Evolutionary conservation across 495 filamentous ascomycete genomes (phyloP).

Genomic region (Xylaria flabelliformis): DNA sequence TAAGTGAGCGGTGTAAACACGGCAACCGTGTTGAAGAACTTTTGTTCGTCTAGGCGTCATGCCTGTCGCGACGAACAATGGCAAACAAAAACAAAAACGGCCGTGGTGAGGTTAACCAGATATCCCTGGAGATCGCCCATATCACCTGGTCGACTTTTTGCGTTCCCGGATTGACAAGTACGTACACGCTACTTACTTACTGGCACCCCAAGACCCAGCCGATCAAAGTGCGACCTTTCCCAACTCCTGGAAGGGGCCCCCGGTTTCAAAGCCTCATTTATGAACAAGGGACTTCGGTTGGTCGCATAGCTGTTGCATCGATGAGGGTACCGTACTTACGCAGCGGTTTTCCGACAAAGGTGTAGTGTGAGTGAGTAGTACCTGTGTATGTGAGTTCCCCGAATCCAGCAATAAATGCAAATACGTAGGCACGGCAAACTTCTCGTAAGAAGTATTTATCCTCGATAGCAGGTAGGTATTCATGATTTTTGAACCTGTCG

Average conservation of each 20-base stretch:
- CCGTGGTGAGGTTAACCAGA: conserved; percentile 17
- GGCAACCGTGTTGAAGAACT: background rate
- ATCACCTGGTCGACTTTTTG: conserved; percentile 18
- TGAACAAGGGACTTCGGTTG: conserved; percentile 25
- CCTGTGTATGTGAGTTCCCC: background rate
- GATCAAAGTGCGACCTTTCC: conserved; percentile 18
- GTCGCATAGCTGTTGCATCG: conserved; percentile 8
- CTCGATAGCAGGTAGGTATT: background rate
- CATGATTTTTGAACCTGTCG: background rate
- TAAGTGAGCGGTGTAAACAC: background rate
- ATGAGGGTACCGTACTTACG: background rate
- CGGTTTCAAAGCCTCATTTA: conserved; percentile 28
- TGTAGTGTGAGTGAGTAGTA: background rate
- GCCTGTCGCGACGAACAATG: background rate
- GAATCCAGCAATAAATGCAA: conserved; percentile 8
- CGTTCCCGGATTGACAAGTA: conserved; percentile 13
- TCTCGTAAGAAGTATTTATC: background rate
- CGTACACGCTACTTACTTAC: background rate
- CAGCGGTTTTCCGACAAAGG: background rate
- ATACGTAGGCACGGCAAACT: background rate
- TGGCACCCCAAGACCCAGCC: conserved; percentile 17
- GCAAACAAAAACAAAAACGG: conserved; percentile 22
- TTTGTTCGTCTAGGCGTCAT: background rate
- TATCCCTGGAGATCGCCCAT: conserved; percentile 20
- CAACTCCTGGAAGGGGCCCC: conserved; percentile 21